These are phyloP conservation scores for Trichoderma sp. DNA, from an alignment of 2,329 filamentous ascomycete genomes.

Conservation along the genomic window DNA sequence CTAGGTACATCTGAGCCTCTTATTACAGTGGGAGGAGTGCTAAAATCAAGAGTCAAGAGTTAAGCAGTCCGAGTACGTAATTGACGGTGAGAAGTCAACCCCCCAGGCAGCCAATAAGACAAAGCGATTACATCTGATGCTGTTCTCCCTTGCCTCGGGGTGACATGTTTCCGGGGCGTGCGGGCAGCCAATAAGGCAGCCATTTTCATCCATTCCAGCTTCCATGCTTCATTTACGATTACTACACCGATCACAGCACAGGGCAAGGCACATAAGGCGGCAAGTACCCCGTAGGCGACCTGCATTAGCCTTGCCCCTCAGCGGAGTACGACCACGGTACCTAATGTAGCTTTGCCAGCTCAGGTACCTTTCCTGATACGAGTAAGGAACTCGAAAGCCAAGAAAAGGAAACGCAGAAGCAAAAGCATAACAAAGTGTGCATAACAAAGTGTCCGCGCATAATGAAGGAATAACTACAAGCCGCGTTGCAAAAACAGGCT, in stretches of 20 bases:
- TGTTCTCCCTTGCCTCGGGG: not conserved
- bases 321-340: not conserved
- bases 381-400: no score
- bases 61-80: no score
- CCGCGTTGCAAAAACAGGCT: not conserved
- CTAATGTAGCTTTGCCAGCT: no score
- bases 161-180: not conserved
- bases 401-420: no score
- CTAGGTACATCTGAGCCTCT: no score
- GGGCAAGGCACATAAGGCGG: not conserved
- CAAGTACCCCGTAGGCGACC: conserved; percentile 2
- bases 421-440: no score
- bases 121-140: not conserved
- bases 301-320: conserved; percentile 16
- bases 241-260: not conserved
- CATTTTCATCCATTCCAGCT: not conserved
- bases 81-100: not conserved
- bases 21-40: no score
- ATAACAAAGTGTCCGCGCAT: no score
- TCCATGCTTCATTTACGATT: not conserved
- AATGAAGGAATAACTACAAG: no score
- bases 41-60: no score
- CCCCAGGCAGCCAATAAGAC: not conserved
- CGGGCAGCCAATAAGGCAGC: not conserved
- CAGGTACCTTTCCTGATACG: no score